Evolutionary conservation across 139 green algal genomes (phyloP).

Genomic region (Micromonas pusilla): DNA sequence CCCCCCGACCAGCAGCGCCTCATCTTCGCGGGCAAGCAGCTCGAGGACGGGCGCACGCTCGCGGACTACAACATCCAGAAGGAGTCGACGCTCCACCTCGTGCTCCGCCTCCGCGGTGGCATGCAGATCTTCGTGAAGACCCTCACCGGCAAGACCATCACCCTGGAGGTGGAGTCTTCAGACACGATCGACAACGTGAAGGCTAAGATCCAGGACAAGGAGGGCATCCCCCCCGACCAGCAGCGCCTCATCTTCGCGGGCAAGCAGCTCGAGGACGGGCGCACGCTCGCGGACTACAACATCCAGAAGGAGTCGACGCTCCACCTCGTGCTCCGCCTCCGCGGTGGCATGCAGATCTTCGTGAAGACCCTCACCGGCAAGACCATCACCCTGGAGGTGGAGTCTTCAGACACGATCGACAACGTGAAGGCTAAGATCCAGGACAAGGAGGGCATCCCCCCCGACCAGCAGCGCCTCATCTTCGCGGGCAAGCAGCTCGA

Average conservation of each 20-base stretch:
- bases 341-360: constrained; percentile 47
- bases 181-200: constrained; percentile 52
- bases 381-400: constrained; percentile 51
- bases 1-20: constrained; percentile 89
- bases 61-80: constrained; percentile 96
- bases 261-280: constrained; percentile 51
- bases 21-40: constrained; percentile 93
- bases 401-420: constrained; percentile 49
- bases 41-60: constrained; percentile 84
- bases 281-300: constrained; percentile 49
- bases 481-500: constrained; percentile 54
- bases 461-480: constrained; percentile 51
- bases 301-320: constrained; percentile 52
- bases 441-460: constrained; percentile 50
- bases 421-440: constrained; percentile 52
- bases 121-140: constrained; percentile 97
- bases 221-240: constrained; percentile 46
- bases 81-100: constrained; percentile 97
- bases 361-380: constrained; percentile 45
- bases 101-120: constrained; percentile 89
- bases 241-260: constrained; percentile 49
- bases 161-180: constrained; percentile 68
- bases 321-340: constrained; percentile 51
- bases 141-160: constrained; percentile 91
- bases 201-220: constrained; percentile 57